These are phyloP conservation scores for Afroboletus lepidellus DNA, from an alignment of 1,284 basidiomycete species.

Conservation along the genomic window DNA sequence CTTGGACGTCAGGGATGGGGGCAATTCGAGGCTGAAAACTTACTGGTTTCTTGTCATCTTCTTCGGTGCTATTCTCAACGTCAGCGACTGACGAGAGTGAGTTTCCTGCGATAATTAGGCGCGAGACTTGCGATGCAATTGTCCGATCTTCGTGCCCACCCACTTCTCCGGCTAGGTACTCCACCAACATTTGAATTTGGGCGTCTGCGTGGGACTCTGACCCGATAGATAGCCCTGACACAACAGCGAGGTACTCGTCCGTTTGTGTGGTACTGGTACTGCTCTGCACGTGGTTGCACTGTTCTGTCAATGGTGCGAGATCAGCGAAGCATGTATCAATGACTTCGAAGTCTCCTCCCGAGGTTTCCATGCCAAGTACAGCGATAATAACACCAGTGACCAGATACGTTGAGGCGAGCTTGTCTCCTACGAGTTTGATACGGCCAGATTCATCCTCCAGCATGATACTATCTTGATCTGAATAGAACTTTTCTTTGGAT, in stretches of 20 bases:
- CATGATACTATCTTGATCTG: conserved; percentile 78
- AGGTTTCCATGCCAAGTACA: conserved; percentile 87
- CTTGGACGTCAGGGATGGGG: conserved; percentile 6
- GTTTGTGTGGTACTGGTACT: conserved; percentile 13
- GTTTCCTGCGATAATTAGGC: conserved; percentile 86
- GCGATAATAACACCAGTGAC: conserved; percentile 92
- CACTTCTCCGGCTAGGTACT: conserved; percentile 85
- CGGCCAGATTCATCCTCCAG: conserved; percentile 96
- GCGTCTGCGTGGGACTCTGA: conserved; percentile 64
- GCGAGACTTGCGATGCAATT: conserved; percentile 70
- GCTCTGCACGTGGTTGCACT: conserved; percentile 22
- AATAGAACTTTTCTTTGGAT: conserved; percentile 71
- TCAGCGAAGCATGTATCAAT: conserved; percentile 88
- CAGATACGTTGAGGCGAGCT: conserved; percentile 51
- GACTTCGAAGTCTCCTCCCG: conserved; percentile 90
- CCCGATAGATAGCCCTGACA: conserved; percentile 81
- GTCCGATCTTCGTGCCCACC: conserved; percentile 67
- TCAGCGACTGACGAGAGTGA: conserved; percentile 61
- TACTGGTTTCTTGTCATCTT: conserved; percentile 61
- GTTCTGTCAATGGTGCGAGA: conserved; percentile 54
- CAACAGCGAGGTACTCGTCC: conserved; percentile 78
- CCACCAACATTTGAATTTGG: conserved; percentile 77
- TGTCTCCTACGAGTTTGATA: conserved; percentile 82
- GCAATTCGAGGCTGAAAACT: conserved; percentile 24
- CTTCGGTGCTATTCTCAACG: conserved; percentile 26